Evolutionary conservation across 192 early-diverging fungal species (phyloP).

Genomic region (Backusella parvicylindrica): DNA sequence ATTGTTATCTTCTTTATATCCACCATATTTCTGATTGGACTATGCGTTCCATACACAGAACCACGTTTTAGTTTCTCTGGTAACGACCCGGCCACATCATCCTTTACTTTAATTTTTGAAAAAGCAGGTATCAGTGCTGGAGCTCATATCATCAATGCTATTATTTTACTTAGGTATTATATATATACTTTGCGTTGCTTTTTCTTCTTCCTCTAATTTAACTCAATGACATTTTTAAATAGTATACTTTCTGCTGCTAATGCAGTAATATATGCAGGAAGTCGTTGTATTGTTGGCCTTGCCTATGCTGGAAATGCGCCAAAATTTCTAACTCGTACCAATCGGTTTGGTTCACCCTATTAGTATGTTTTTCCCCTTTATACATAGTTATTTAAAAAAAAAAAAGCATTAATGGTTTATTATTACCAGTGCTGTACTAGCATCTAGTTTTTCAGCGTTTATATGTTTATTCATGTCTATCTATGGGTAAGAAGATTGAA

Average conservation of each 20-base stretch:
- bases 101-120: constrained; percentile 65
- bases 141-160: constrained; percentile 67
- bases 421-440: constrained; percentile 28
- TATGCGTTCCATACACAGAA: constrained; percentile 71
- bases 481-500: not conserved
- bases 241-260: constrained; percentile 71
- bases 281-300: constrained; percentile 71
- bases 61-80: constrained; percentile 48
- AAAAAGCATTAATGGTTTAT: not conserved
- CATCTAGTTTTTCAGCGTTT: constrained; percentile 47
- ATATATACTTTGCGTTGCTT: constrained; percentile 34
- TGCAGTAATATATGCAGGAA: constrained; percentile 81
- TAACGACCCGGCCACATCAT: constrained; percentile 52
- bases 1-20: constrained; percentile 79
- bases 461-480: constrained; percentile 6
- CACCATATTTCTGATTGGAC: constrained; percentile 80
- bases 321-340: constrained; percentile 54
- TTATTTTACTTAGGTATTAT: constrained; percentile 60
- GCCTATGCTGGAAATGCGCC: constrained; percentile 77
- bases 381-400: not conserved
- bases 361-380: constrained; percentile 52
- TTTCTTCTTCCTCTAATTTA: not conserved
- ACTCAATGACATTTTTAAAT: not conserved
- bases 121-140: constrained; percentile 58
- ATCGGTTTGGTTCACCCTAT: constrained; percentile 61